These are phyloP conservation scores for Schwanniomyces sp. DNA, from an alignment of 805 yeast species.

Conservation along the genomic window DNA sequence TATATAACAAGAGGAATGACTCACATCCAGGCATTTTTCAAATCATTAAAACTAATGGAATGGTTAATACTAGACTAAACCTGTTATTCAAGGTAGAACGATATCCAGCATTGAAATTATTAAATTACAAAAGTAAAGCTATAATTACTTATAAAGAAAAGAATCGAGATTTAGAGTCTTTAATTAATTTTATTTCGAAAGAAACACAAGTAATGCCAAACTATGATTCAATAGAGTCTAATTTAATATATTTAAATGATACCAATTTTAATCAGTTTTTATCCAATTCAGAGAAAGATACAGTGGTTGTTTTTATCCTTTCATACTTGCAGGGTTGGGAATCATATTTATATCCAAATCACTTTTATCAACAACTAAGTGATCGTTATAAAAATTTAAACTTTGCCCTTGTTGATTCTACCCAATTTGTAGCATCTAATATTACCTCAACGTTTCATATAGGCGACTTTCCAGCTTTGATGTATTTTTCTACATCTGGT, in stretches of 20 bases:
- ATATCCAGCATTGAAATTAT: slow-evolving; percentile 52
- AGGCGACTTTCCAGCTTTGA: slow-evolving; percentile 32
- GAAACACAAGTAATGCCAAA: slow-evolving; percentile 19
- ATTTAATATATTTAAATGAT: slow-evolving; percentile 11
- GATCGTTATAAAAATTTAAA: slow-evolving; percentile 7
- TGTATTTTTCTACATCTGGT: slow-evolving; percentile 24
- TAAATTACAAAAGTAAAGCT: slow-evolving; percentile 40
- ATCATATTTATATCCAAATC: slow-evolving; percentile 30
- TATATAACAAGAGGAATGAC: slow-evolving; percentile 40
- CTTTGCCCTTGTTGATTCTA: slow-evolving; percentile 27
- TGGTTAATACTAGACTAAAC: slow-evolving; percentile 29
- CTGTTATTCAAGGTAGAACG: slow-evolving; percentile 38
- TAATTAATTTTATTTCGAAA: slow-evolving; percentile 22
- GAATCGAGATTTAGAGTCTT: slow-evolving; percentile 15
- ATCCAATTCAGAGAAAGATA: slow-evolving; percentile 7
- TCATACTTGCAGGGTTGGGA: slow-evolving; percentile 28
- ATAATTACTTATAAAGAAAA: slow-evolving; percentile 35
- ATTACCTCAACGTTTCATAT: slow-evolving; percentile 24
- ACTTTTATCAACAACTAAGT: slow-evolving; percentile 29
- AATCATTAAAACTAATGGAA: slow-evolving; percentile 28
- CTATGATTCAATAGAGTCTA: slow-evolving; percentile 17
- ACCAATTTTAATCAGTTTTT: slow-evolving; percentile 2
- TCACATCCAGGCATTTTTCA: slow-evolving; percentile 31
- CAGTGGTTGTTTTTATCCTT: slow-evolving; percentile 24
- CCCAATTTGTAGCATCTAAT: slow-evolving; percentile 14